Percentiles rank a stretch among this genome's conserved stretches.
Conservation (phyloP, 257 asterid species). For the Galeopsis tetrahit region DNA sequence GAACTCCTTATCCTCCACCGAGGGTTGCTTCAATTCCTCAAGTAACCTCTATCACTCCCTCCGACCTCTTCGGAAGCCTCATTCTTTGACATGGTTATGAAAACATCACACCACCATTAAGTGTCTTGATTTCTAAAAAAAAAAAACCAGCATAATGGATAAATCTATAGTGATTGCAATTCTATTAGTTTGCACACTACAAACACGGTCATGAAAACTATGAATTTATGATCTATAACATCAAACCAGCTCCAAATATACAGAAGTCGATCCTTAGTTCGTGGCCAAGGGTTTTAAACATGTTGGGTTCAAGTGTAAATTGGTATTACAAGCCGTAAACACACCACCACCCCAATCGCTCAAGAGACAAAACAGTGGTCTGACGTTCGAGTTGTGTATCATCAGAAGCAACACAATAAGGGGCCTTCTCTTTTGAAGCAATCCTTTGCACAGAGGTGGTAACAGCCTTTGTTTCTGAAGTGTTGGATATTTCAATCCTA, state of each 20-base stretch:
- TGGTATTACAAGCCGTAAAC: background rate
- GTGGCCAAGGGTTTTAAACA: background rate
- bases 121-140: no score
- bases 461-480: slow-evolving; percentile 34
- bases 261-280: background rate
- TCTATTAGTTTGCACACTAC: background rate
- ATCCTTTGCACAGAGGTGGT: slow-evolving; percentile 47
- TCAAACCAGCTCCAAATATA: background rate
- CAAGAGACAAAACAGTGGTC: slow-evolving; percentile 69
- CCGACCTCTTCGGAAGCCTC: no score
- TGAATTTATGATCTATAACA: no score
- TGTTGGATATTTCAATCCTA: slow-evolving; percentile 31
- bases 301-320: background rate
- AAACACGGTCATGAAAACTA: background rate
- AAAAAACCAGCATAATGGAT: background rate
- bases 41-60: no score
- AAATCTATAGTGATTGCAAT: background rate
- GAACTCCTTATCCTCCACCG: no score
- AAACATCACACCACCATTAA: no score
- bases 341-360: background rate
- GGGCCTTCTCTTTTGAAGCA: slow-evolving; percentile 43
- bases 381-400: slow-evolving; percentile 66
- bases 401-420: slow-evolving; percentile 47
- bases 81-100: no score
- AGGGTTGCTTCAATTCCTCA: no score